Percentiles rank a stretch among this genome's conserved stretches.
Conservation (phyloP, 1,284 basidiomycete genomes). For the Leccinum angustisporum region DNA sequence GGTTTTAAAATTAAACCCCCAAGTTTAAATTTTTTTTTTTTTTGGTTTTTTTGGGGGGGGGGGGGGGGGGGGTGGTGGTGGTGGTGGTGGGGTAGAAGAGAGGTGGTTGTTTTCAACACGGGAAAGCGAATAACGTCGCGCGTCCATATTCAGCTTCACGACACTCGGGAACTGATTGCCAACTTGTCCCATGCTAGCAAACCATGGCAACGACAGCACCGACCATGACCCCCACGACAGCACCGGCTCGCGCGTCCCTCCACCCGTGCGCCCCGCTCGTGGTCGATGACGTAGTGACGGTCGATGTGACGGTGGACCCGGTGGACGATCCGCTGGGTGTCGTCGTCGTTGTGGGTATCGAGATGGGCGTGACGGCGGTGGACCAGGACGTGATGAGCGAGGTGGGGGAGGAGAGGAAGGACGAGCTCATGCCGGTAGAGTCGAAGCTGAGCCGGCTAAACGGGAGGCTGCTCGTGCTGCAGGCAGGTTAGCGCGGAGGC, state of each 20-base stretch:
- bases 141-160: not conserved
- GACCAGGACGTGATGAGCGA: conserved; percentile 32
- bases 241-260: not conserved
- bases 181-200: not conserved
- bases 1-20: too few species aligned
- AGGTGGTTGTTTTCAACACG: not conserved
- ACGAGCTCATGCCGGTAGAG: conserved; percentile 22
- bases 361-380: conserved; percentile 16
- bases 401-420: conserved; percentile 21
- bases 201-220: conserved; percentile 9
- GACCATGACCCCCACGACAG: conserved; percentile 6
- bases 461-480: conserved; percentile 22
- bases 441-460: conserved; percentile 22
- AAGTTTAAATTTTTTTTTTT: too few species aligned
- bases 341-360: not conserved
- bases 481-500: not conserved
- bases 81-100: not conserved
- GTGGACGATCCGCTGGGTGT: not conserved
- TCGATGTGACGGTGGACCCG: not conserved
- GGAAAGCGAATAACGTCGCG: not conserved
- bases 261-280: conserved; percentile 8
- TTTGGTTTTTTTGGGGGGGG: too few species aligned
- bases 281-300: not conserved
- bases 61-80: too few species aligned
- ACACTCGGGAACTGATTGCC: not conserved